Evolutionary conservation across 768 basidiomycete genomes (phyloP), one percentile per base, ranked within the genome.

Genomic region (Suillus occidentalis): DNA sequence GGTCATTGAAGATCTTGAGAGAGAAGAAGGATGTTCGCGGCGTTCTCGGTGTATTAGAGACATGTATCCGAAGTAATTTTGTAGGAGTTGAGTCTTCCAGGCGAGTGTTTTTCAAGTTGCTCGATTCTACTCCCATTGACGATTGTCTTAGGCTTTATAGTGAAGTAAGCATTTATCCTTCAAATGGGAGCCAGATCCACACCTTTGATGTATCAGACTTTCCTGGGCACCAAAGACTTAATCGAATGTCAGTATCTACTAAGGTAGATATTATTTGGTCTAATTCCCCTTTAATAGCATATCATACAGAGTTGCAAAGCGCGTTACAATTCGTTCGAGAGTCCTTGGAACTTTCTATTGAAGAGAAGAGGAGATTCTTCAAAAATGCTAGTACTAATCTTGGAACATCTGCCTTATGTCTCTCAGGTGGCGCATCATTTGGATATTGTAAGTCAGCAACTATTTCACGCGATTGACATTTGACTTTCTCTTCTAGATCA

Each of bases 351-450:
- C 78, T 99, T 9, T 86, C 90, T 0, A 79, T 87, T 16, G 93
- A 97, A 63, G 95, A 98, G 78, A 99, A 98, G 80, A 87, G 87
- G 68, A 85, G 89, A 12, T 98, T 99, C 75, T 99, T 97, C 81
- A 91, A 91, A 73, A 89, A 85, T 66, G 87, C 90, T 53, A 95
- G 93, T 73, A 90, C 91, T 57, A 96, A 97, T 78, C 83, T 96
- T 13, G 97, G 97, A 74, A 87, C 91, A 4, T 91, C 92, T 47
- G 97, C 97, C 0, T 79, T 99, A 6, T 99, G 97, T 76, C 83
- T 99, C 13, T 95, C 92, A n/a, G 97, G 97, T 18, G 97, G 97
- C 7, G 97, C 93, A 9, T 89, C 90, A 1, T 97, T 98, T 73
- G 95, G 95, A 10, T 97, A 97, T 74, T 98, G 94, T 90, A 76